Base-by-base conservation (phyloP, 768 basidiomycete genomes). In the Boletus fagicola region DNA sequence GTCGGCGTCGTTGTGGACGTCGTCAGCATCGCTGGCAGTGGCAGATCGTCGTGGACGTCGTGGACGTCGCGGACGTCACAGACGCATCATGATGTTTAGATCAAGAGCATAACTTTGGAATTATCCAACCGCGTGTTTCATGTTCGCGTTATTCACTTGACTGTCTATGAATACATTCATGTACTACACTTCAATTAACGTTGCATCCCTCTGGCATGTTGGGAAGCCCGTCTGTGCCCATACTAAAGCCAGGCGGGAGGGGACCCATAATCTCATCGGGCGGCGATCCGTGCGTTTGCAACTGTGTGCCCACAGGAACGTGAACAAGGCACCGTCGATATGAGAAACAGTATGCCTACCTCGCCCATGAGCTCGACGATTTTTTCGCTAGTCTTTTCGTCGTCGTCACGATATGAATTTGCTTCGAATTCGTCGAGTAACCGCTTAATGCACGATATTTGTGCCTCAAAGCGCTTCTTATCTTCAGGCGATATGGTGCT, bases 191-290 rank as follows among this genome's bases (percentile, higher is more conserved):
- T 53, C 33, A 64, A 13, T 44, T 56, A 16, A 56, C 6, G n/a
- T 62, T 62, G 18, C 67, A 61, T 31, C 56, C 61, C 0, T 64
- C 76, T 1, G 80, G 77, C 16, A 83, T 49, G 40, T 78, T 69
- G 5, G 82, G 83, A 57, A 78, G 66, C 13, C 85, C 85, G 49
- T 88, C 85, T 2, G 76, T 47, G 0, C 82, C 83, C 26, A 86
- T 60, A 8, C 73, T 77, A 30, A 83, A 72, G n/a, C 88, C 90
- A 2, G 88, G 81, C 0, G 92, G 92, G 48, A 94, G 76, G 0
- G 85, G 82, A 1, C 91, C 92, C 88, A 94, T 92, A 49, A 94
- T 80, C 63, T 91, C 90, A 22, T 81, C 66, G 3, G 92, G 92
- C 0, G 91, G 92, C 4, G 87, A 81, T 7, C 92, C 92, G 54